Conservation (phyloP, 2,329 filamentous ascomycete species). For the Acrocalymma vagum region DNA sequence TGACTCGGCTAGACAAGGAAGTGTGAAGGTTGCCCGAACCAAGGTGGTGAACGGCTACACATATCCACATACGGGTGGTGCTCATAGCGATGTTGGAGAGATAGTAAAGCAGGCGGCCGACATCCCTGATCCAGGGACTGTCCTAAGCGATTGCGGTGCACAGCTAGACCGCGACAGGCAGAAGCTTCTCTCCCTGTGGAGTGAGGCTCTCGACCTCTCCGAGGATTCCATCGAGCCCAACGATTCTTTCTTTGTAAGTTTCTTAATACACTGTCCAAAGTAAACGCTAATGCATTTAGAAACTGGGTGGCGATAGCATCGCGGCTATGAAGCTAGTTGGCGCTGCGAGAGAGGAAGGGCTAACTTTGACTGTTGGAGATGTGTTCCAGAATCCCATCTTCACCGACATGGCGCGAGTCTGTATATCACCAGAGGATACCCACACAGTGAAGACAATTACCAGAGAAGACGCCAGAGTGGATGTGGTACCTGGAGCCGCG, state of each 20-base stretch:
- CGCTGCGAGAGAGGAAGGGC: slow-evolving; percentile 21
- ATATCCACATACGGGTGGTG: background rate
- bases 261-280: background rate
- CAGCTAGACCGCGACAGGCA: no score
- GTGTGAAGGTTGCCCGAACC: background rate
- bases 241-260: slow-evolving; percentile 1
- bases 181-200: no score
- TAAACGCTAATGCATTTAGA: slow-evolving; percentile 2
- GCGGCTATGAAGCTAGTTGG: slow-evolving; percentile 25
- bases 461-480: no score
- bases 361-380: slow-evolving; percentile 25
- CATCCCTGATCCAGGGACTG: no score
- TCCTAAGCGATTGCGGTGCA: no score
- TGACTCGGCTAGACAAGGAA: background rate
- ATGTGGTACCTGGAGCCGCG: no score
- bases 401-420: slow-evolving; percentile 24
- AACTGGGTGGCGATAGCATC: slow-evolving; percentile 25
- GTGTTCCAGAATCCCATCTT: slow-evolving; percentile 24
- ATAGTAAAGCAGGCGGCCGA: no score
- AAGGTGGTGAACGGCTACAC: background rate
- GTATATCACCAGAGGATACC: no score
- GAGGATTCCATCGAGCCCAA: no score
- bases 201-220: no score
- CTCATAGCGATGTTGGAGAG: no score
- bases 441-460: no score